Evolutionary conservation across 495 filamentous ascomycete species (phyloP), one percentile per base, ranked within the genome.

Genomic region (Geopyxis carbonaria): DNA sequence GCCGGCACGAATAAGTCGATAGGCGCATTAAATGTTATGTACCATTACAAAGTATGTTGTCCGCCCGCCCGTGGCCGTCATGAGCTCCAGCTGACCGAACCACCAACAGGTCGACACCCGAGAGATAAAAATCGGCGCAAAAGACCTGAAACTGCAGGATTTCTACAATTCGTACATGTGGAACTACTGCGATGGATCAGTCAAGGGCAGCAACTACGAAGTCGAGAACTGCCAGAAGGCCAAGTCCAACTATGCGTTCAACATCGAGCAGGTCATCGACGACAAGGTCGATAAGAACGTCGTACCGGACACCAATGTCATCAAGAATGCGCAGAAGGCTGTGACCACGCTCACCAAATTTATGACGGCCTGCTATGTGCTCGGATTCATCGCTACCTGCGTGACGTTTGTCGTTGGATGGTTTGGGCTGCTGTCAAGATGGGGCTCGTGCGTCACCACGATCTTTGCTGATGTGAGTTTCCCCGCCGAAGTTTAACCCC

Each of bases 121-220:
- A 34, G 15, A 42, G 27, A 45, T 56, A 11, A 18, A 31, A 31
- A 57, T 72, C 44, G 64, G 63, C 8, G 65, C 70, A 18, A 40
- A 55, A 1, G 63, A 75, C 7, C 63, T 75, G 19, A 64, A 67
- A 18, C 64, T 95, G 30, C 67, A 64, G 38, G 75, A 91, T 58
- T 70, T 75, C 52, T 95, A 95, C 69, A 68, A 73, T 36, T 67
- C 93, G 55, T 70, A 70, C 45, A 65, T 97, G 20, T 92, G 78
- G 79, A 78, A 78, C 55, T 94, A 85, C 70, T 95, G 89, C 65
- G 63, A 67, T 11, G 70, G 72, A 31, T 61, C 59, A 4, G 47
- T 56, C 6, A 47, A 63, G 28, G 62, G 62, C 24, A 64, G 63
- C 43, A 58, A 63, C 21, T 74, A 75, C 62, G 68, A 60, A 24